These are phyloP conservation scores for Macrolepiota dolichaula DNA, from an alignment of 768 basidiomycete species.

Conservation along the genomic window DNA sequence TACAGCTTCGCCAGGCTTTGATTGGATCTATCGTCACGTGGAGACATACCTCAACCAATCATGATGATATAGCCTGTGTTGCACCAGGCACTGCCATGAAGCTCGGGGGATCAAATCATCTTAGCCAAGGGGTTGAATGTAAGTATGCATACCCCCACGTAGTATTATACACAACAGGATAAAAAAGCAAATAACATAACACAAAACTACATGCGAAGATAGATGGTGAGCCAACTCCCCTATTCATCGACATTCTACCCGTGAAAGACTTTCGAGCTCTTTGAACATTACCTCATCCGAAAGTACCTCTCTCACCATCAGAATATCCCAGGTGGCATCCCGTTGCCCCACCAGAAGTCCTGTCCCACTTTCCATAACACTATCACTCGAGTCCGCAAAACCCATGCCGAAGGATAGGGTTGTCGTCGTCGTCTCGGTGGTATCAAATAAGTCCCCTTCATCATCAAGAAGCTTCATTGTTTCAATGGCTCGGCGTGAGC, in stretches of 20 bases:
- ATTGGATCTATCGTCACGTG: conserved; percentile 8
- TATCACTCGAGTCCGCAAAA: conserved; percentile 71
- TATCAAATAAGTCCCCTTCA: conserved; percentile 71
- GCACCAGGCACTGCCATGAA: conserved; percentile 1
- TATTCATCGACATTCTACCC: conserved; percentile 60
- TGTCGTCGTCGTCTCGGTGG: conserved; percentile 56
- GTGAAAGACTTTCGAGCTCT: conserved; percentile 76
- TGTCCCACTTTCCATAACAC: conserved; percentile 63
- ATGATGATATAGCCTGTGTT: background rate
- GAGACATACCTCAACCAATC: background rate
- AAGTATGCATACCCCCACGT: background rate
- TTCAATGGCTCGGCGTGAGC: conserved; percentile 68
- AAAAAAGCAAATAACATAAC: background rate
- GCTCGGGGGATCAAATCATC: conserved; percentile 2
- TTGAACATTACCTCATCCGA: conserved; percentile 67
- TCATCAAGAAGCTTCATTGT: conserved; percentile 78
- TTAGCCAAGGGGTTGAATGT: background rate
- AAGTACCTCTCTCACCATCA: conserved; percentile 64
- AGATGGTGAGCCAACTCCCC: background rate
- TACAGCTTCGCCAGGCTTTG: conserved; percentile 1
- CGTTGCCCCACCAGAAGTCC: conserved; percentile 73
- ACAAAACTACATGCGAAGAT: conserved; percentile 10
- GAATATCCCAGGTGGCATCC: conserved; percentile 66
- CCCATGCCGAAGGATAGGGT: conserved; percentile 84
- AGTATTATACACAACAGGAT: background rate